A percentile compares a stretch with the other conserved stretches of the same genome.
These are phyloP conservation scores for Limonium bicolor DNA, from an alignment of 148 eudicot genomes.

Conservation along the genomic window DNA sequence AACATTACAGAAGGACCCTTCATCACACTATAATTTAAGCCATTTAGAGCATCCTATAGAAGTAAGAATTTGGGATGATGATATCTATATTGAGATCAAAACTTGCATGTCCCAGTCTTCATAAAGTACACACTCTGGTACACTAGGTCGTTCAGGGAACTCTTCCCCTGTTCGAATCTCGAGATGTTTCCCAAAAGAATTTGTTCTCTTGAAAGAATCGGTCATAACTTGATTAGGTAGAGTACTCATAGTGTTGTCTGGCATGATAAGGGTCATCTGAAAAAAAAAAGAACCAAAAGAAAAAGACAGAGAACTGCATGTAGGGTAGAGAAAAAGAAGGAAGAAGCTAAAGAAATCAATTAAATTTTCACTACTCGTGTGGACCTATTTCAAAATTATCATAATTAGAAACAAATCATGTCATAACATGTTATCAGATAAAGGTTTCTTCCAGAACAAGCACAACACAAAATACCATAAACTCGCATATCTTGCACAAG, in stretches of 20 bases:
- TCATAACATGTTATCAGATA: too few species aligned
- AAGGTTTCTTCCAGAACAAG: too few species aligned
- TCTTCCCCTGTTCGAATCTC: slow-evolving; percentile 8
- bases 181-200: slow-evolving; percentile 4
- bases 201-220: slow-evolving; percentile 7
- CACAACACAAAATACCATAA: too few species aligned
- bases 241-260: slow-evolving; percentile 9
- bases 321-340: too few species aligned
- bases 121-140: slow-evolving; percentile 18
- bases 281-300: not conserved
- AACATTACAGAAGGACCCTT: slow-evolving; percentile 1
- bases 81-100: slow-evolving; percentile 14
- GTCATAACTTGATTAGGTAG: slow-evolving; percentile 11
- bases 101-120: slow-evolving; percentile 23
- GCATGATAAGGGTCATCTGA: slow-evolving; percentile 8
- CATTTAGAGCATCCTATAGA: not conserved
- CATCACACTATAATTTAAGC: not conserved
- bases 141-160: slow-evolving; percentile 28
- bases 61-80: slow-evolving; percentile 8
- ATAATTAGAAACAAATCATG: too few species aligned
- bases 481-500: too few species aligned
- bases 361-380: too few species aligned
- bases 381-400: too few species aligned
- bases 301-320: not conserved
- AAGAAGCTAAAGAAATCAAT: too few species aligned